Evolutionary conservation across 192 early-diverging fungal genomes (phyloP), one percentile per base, ranked within the genome.

Genomic region (Powellomyces hirtus): DNA sequence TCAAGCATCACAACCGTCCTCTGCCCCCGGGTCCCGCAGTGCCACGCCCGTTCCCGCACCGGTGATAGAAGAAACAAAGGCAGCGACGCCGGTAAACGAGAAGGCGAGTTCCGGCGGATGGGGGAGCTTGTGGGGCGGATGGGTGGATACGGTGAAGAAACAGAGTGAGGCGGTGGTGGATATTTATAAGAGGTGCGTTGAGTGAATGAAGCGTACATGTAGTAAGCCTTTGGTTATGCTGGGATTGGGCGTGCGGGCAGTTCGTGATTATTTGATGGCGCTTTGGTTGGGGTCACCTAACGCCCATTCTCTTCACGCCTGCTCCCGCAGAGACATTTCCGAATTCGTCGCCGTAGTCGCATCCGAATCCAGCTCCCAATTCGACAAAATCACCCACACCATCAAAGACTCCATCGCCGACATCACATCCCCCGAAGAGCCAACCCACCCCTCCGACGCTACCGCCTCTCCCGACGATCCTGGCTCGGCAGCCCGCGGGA

Each of bases 101-200:
- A n/a, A n/a, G n/a, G n/a, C n/a, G n/a, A n/a, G n/a, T 3, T 49
- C 46, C 8, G 63, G 72, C 34, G 68, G 72, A 20, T 78, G 77
- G 77, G 51, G 53, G 11, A 62, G 72, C 10, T 59, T 66, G 36
- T 81, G 80, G 80, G 62, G 69, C 7, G 59, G 45, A 1, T 55
- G 80, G 36, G 80, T 81, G 3, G 77, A 78, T 29, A 67, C 72
- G 6, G 77, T 81, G 38, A 78, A 79, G 71, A 81, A 81, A 60
- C 80, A 75, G 66, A 55, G 46, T 38, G 75, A 76, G 46, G 62
- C 46, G 14, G 75, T 76, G 3, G 70, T 62, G 1, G 74, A 75
- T 35, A 59, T 76, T 35, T 72, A 73, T 59, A 75, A 69, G 46
- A 29, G 75, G 74, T 66, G 51, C 10, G 42, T 45, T 49, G n/a